Base-by-base conservation (phyloP, 306 rosid genomes). In the Prunus dulcis region DNA sequence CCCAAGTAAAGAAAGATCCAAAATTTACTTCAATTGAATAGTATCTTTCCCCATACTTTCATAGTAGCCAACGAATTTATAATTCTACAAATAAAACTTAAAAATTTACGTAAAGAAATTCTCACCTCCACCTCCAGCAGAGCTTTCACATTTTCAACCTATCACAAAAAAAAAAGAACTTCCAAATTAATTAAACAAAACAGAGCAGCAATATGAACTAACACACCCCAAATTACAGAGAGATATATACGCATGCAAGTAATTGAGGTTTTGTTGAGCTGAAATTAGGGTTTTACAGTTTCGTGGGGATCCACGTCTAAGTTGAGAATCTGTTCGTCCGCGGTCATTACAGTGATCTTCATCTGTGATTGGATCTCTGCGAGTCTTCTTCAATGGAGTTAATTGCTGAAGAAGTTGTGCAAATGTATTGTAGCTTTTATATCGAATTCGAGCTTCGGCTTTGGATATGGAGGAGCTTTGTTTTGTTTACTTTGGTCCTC, bases 101-200 rank as follows among this genome's bases (percentile, higher is more conserved):
- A 32, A 4, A 23, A 49, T 22, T 12, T 9, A 34, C 22, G 17
- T 58, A 51, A 69, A 56, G 32, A 38, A 45, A 22, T 32, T 55
- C 86, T 78, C 82, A 95, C 97, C 90, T 95, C 98, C 63, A 95
- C 97, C 82, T 92, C 97, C 58, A 95, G 98, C 83, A 95, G 82
- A 69, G 96, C 98, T 76, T 95, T 95, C 78, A 95, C 91, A 71
- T 90, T 92, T 75, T 95, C 97, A 76, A 92, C 96, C 98, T 95
- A 77, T 12, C 41, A 57, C n/a, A 52, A 10, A 22, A 17, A 23
- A 23, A 23, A 14, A 28, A 38, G 7, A 55, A 58, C 47, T 67
- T 76, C 53, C 73, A 17, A 68, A 49, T 58, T 62, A 76, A 79
- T 23, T 45, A 14, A n/a, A 63, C 55, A 19, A 78, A 30, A 19